Evolutionary conservation across 2,329 filamentous ascomycete genomes (phyloP), one percentile per base, ranked within the genome.

Genomic region (Immersiporthe knoxdaviesiana): DNA sequence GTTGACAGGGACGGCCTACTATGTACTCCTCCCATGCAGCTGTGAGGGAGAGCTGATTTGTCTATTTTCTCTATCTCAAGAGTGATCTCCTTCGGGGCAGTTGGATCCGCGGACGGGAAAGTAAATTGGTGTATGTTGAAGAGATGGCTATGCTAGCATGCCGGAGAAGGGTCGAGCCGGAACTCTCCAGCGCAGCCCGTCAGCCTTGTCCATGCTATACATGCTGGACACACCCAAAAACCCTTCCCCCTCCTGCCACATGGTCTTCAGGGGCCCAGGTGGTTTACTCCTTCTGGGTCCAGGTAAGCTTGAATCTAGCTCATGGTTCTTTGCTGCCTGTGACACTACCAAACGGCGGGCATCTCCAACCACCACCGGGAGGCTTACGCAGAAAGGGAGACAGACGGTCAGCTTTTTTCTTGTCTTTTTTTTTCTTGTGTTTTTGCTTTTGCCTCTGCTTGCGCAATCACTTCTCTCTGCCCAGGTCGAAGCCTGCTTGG

Each of bases 371-470:
- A 60, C 41, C 30, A 2, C 37, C 37, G 11, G 37, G 37, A n/a
- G 24, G 64, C 52, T 44, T 62, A 39, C 37, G 32, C 2, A 32
- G 30, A 59, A 32, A 37, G 54, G 3, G 44, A 65, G 52, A 27
- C 59, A 62, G 47, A 10, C 44, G 18, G 21, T 47, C 44, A 47
- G 44, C 44, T 16, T 7, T 47, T 47, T 47, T 44, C 8, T 41
- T 14, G n/a, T n/a, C 5, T 7, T 21, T 18, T 16, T 44, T 44
- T 39, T 39, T 16, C 14, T 39, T 6, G 0, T 18, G 6, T 18
- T 27, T 65, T 39, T 11, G 14, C 27, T 65, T 47, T 67, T 63
- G 67, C 69, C 69, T n/a, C 67, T 69, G 67, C 69, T 69, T 71
- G 69, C 69, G 69, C 69, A 71, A 69, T 64, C 68, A 65, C 24